These are phyloP conservation scores for Dendrobium officinale DNA, from an alignment of 106 monocot species.

Conservation along the genomic window DNA sequence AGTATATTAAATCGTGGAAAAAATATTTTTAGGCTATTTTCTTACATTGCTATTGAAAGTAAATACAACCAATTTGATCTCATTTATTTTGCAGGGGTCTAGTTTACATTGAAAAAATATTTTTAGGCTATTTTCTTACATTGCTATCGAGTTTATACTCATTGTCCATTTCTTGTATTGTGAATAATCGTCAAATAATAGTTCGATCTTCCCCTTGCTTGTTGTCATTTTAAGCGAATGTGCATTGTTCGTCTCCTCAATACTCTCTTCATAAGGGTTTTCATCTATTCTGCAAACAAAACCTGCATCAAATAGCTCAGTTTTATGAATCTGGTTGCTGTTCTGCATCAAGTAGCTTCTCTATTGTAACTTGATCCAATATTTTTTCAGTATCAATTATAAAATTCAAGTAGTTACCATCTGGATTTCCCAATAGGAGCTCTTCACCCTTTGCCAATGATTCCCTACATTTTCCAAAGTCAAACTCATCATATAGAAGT, in stretches of 20 bases:
- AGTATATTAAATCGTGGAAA: background rate
- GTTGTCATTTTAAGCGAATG: conserved; percentile 41
- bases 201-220: conserved; percentile 45
- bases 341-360: background rate
- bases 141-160: no score
- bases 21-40: background rate
- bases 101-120: conserved; percentile 17
- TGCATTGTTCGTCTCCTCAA: conserved; percentile 14
- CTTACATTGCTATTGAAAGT: background rate
- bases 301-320: conserved; percentile 22
- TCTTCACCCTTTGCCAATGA: conserved; percentile 64
- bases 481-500: conserved; percentile 28
- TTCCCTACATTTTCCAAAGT: conserved; percentile 33
- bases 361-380: background rate
- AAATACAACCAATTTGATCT: no score
- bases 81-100: background rate
- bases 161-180: conserved; percentile 52
- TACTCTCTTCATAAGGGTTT: conserved; percentile 14
- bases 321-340: background rate
- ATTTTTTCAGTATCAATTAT: background rate
- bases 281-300: conserved; percentile 30
- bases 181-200: conserved; percentile 29
- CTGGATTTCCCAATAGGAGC: conserved; percentile 39
- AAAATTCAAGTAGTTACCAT: conserved; percentile 28
- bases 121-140: no score